A percentile compares a stretch with the other conserved stretches of the same genome.
Conservation (phyloP, 805 yeast species). For the Yarrowia sp. region DNA sequence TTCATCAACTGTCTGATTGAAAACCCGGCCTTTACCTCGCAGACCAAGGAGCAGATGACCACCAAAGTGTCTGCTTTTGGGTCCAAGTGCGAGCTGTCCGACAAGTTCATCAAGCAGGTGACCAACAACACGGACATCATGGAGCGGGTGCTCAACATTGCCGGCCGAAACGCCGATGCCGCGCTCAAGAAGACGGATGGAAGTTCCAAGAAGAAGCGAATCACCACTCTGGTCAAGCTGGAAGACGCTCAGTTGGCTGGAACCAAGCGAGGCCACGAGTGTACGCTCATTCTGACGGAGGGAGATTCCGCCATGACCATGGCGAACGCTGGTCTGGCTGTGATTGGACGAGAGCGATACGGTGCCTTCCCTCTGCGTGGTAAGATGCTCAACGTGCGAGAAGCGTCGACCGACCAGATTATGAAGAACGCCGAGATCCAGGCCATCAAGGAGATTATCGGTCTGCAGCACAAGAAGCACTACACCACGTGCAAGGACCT, state of each 20-base stretch:
- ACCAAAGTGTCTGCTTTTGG: slow-evolving; percentile 89
- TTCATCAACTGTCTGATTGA: slow-evolving; percentile 90
- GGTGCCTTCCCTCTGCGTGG: slow-evolving; percentile 97
- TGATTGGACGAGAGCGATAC: slow-evolving; percentile 90
- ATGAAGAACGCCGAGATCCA: slow-evolving; percentile 91
- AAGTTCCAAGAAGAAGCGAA: slow-evolving; percentile 61
- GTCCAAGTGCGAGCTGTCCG: slow-evolving; percentile 73
- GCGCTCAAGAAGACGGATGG: slow-evolving; percentile 90
- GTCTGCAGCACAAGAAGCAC: slow-evolving; percentile 84
- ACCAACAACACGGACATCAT: slow-evolving; percentile 64
- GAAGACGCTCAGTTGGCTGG: slow-evolving; percentile 98
- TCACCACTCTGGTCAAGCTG: slow-evolving; percentile 83
- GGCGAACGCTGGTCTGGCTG: slow-evolving; percentile 91
- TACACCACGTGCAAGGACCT: slow-evolving; percentile 70
- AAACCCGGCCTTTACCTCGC: slow-evolving; percentile 96
- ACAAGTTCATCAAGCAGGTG: slow-evolving; percentile 66
- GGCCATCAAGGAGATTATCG: slow-evolving; percentile 92
- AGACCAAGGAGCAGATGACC: slow-evolving; percentile 92
- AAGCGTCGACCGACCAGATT: slow-evolving; percentile 94
- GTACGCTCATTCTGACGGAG: slow-evolving; percentile 91
- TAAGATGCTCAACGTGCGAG: slow-evolving; percentile 90
- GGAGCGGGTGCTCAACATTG: slow-evolving; percentile 70
- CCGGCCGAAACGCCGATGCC: slow-evolving; percentile 83
- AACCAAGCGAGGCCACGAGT: slow-evolving; percentile 83
- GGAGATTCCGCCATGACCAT: slow-evolving; percentile 93